These are phyloP conservation scores for Digitaria exilis DNA, from an alignment of 202 grass and related monocot genomes.

Conservation along the genomic window DNA sequence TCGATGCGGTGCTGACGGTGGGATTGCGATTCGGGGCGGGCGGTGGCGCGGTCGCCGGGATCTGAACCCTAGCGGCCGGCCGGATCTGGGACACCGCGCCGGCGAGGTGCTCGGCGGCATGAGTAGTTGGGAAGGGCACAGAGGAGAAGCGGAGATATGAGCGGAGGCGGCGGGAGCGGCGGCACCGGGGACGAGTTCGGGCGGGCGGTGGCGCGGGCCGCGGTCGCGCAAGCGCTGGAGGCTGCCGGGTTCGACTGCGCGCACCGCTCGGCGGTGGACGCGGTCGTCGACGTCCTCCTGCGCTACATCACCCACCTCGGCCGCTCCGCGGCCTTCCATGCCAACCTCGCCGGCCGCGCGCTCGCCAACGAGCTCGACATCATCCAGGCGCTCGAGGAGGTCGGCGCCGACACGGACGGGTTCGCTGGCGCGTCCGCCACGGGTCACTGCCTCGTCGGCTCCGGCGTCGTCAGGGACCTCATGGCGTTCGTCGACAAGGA, in stretches of 20 bases:
- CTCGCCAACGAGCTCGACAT: conserved; percentile 79
- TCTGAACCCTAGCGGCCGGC: conserved; percentile 47
- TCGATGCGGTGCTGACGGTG: background rate
- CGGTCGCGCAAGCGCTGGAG: conserved; percentile 77
- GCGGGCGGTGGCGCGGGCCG: conserved; percentile 55
- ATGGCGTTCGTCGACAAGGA: conserved; percentile 46
- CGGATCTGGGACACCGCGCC: conserved; percentile 40
- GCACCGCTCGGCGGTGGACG: conserved; percentile 69
- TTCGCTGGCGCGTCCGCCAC: conserved; percentile 63
- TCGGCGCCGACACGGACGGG: conserved; percentile 61
- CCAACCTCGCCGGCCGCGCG: conserved; percentile 70
- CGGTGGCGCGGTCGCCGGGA: conserved; percentile 21
- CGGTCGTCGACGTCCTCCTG: conserved; percentile 64
- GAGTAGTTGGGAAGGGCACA: conserved; percentile 6
- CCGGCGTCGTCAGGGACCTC: conserved; percentile 69
- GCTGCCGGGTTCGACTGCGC: conserved; percentile 63
- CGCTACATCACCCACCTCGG: conserved; percentile 79
- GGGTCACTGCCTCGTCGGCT: conserved; percentile 61
- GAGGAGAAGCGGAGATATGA: conserved; percentile 37
- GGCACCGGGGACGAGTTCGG: conserved; percentile 62
- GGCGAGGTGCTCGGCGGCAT: conserved; percentile 35
- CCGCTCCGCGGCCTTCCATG: conserved; percentile 61
- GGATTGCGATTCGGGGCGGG: background rate
- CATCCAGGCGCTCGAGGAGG: conserved; percentile 80
- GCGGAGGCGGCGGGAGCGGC: background rate